Evolutionary conservation across 139 green algal species (phyloP).

Genomic region (Closterium sp.): DNA sequence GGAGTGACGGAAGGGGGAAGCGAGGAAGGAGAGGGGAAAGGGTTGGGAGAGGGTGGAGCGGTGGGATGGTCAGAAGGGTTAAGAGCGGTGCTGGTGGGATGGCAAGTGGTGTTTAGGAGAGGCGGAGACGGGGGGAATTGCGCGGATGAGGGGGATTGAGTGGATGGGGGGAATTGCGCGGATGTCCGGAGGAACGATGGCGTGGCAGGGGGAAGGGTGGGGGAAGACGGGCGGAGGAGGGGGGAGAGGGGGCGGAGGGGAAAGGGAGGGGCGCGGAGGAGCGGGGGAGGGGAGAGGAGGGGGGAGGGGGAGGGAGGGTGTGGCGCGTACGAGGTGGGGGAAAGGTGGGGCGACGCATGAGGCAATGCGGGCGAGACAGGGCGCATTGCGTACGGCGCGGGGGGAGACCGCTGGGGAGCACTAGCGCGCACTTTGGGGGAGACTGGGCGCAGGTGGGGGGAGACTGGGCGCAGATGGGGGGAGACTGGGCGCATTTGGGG

Average conservation of each 20-base stretch:
- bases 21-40: not conserved
- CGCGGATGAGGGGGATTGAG: too few species aligned
- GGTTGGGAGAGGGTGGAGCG: not conserved
- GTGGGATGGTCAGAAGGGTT: not conserved
- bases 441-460: not conserved
- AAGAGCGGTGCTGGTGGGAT: not conserved
- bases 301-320: not conserved
- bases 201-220: not conserved
- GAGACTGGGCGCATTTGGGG: not conserved
- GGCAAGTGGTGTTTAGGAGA: not conserved
- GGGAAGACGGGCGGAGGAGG: not conserved
- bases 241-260: not conserved
- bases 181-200: not conserved
- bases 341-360: not conserved
- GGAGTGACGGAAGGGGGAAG: not conserved
- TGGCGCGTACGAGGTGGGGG: not conserved
- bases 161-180: not conserved
- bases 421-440: too few species aligned
- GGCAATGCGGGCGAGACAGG: not conserved
- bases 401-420: too few species aligned
- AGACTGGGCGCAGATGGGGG: not conserved
- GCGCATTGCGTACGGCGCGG: too few species aligned
- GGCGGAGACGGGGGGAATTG: not conserved
- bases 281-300: not conserved
- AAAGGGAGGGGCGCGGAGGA: not conserved